phyloP scores from a whole-genome alignment of 495 filamentous ascomycete species.

The Baudoinia panamericana region DNA sequence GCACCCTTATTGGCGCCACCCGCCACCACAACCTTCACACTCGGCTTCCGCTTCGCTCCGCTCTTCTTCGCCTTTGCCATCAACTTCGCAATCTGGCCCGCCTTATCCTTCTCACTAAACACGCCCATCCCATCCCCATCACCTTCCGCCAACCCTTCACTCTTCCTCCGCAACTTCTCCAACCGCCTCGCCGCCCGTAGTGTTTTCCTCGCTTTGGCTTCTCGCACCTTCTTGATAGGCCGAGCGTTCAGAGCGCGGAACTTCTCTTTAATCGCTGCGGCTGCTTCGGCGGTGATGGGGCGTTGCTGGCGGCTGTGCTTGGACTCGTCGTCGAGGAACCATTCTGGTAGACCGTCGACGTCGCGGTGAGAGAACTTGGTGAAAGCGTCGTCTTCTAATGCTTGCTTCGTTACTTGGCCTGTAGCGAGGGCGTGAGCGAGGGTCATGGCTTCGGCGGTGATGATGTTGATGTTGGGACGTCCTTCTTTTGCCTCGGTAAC shows the following conservation, averaged over 20 bases:
- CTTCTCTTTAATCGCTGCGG: conserved; percentile 91
- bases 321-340: conserved; percentile 90
- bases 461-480: conserved; percentile 81
- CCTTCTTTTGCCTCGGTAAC: conserved; percentile 23
- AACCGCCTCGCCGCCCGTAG: conserved; percentile 80
- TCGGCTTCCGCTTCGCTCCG: conserved; percentile 49
- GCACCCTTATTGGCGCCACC: conserved; percentile 73
- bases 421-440: conserved; percentile 85
- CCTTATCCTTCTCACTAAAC: conserved; percentile 90
- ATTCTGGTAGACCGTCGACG: conserved; percentile 84
- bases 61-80: conserved; percentile 62
- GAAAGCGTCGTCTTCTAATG: conserved; percentile 80
- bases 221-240: conserved; percentile 97
- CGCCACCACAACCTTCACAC: conserved; percentile 83
- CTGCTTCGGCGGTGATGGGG: conserved; percentile 79
- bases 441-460: conserved; percentile 97
- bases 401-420: conserved; percentile 62
- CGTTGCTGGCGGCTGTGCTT: conserved; percentile 72
- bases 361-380: conserved; percentile 88
- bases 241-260: conserved; percentile 83
- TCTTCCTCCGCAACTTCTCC: conserved; percentile 94
- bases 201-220: conserved; percentile 92
- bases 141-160: conserved; percentile 69
- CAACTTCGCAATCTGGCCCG: conserved; percentile 64
- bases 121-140: conserved; percentile 41